Evolutionary conservation across 306 rosid species (phyloP), one percentile per base, ranked within the genome.

Genomic region (Alnus rubra): DNA sequence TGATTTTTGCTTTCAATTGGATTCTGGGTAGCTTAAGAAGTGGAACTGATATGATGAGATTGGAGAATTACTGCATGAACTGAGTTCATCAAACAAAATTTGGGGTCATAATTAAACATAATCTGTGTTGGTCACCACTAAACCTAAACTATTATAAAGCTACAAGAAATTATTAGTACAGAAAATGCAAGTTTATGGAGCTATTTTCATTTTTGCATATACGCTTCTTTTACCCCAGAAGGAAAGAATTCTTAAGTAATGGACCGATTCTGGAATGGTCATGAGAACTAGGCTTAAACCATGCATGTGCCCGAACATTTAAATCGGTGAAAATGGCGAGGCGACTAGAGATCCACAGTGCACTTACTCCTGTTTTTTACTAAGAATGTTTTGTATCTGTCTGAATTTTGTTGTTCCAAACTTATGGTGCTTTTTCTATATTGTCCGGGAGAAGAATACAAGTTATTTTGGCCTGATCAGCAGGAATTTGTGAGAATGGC

Each of bases 401-500:
- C 74, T 35, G 42, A 62, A 76, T 1, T 59, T 54, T 77, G 42
- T 56, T 54, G 76, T 60, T 63, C 56, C 60, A 68, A 63, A 54
- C 75, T 72, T 54, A 76, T 23, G 82, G 35, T 81, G 78, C 49
- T 79, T 23, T 23, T 23, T 51, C 76, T 16, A 54, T 65, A 47
- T 84, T 80, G 49, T 18, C 86, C 93, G 99, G 98, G 97, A 71
- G 98, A 93, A 84, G 87, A 84, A 74, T 95, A 95, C 76, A 93
- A 95, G 85, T 44, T 91, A 83, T 77, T 91, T 86, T 95, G 99
- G 99, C 97, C 97, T 51, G 74, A 86, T 62, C 89, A 89, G 44
- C 99, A 88, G 0, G 99, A 95, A 80, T 95, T 95, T 74, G 98
- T 95, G 84, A 91, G 99, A 81, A 93, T 91, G 98, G 99, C 99